Evolutionary conservation across 2,329 filamentous ascomycete species (phyloP).

Genomic region (Bipolaris oryzae): DNA sequence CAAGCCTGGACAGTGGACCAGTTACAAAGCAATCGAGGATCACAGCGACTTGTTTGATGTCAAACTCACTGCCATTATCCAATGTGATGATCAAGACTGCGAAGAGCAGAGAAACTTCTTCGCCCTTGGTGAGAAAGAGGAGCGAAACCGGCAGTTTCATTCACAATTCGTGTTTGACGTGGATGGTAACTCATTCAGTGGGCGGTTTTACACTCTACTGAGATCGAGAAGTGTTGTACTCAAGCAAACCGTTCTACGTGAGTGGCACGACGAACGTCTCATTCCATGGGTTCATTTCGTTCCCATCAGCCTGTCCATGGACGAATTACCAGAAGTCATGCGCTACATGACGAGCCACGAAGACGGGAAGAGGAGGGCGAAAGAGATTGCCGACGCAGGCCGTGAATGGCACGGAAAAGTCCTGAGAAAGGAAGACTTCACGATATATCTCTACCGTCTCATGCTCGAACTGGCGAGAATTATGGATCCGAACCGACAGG

Average conservation of each 20-base stretch:
- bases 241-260: slow-evolving; percentile 46
- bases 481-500: slow-evolving; percentile 4
- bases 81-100: slow-evolving; percentile 45
- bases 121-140: slow-evolving; percentile 1
- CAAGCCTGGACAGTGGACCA: background rate
- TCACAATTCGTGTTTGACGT: slow-evolving; percentile 23
- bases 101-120: slow-evolving; percentile 25
- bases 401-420: slow-evolving; percentile 22
- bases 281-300: slow-evolving; percentile 47
- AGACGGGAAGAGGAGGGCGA: slow-evolving; percentile 17
- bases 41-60: slow-evolving; percentile 53
- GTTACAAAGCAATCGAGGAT: slow-evolving; percentile 1
- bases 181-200: slow-evolving; percentile 29
- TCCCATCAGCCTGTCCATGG: slow-evolving; percentile 31
- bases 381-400: slow-evolving; percentile 28
- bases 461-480: slow-evolving; percentile 28
- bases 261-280: slow-evolving; percentile 47
- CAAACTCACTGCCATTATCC: slow-evolving; percentile 55
- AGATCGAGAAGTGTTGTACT: slow-evolving; percentile 18
- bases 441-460: slow-evolving; percentile 27
- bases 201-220: slow-evolving; percentile 27
- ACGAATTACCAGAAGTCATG: slow-evolving; percentile 27
- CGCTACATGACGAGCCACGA: slow-evolving; percentile 17
- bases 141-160: slow-evolving; percentile 4
- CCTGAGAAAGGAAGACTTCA: slow-evolving; percentile 18